phyloP scores from a whole-genome alignment of 257 asterid species.

The Gardenia jasminoides region DNA sequence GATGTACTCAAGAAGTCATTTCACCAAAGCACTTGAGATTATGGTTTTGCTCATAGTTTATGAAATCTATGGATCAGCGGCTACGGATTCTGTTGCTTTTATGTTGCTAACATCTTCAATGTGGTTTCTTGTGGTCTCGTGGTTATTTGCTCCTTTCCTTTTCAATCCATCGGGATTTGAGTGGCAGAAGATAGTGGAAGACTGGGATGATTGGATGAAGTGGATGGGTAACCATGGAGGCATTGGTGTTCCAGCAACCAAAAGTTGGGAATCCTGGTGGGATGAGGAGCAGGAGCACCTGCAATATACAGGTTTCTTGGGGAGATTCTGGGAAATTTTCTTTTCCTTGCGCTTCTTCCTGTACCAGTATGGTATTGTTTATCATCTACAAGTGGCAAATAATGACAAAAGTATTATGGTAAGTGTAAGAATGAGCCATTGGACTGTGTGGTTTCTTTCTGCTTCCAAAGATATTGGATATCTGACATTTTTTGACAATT shows the following conservation, averaged over 20 bases:
- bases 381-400: constrained; percentile 73
- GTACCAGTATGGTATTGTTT: constrained; percentile 93
- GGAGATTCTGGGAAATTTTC: constrained; percentile 66
- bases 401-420: constrained; percentile 62
- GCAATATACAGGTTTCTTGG: constrained; percentile 58
- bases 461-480: not conserved
- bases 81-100: constrained; percentile 68
- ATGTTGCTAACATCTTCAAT: constrained; percentile 79
- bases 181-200: constrained; percentile 99
- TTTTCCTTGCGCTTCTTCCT: constrained; percentile 77
- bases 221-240: constrained; percentile 99
- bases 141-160: constrained; percentile 97
- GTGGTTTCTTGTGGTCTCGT: constrained; percentile 96
- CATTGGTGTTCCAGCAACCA: constrained; percentile 90
- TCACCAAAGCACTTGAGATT: constrained; percentile 96
- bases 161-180: constrained; percentile 99
- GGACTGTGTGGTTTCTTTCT: not conserved
- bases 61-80: constrained; percentile 76
- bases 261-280: constrained; percentile 99
- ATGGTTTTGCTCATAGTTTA: constrained; percentile 85
- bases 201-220: constrained; percentile 97
- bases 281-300: constrained; percentile 97
- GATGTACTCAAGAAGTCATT: constrained; percentile 96
- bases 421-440: constrained; percentile 20
- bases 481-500: not conserved